Evolutionary conservation across 345 rosid species (phyloP).

Genomic region (Aquilaria sinensis): DNA sequence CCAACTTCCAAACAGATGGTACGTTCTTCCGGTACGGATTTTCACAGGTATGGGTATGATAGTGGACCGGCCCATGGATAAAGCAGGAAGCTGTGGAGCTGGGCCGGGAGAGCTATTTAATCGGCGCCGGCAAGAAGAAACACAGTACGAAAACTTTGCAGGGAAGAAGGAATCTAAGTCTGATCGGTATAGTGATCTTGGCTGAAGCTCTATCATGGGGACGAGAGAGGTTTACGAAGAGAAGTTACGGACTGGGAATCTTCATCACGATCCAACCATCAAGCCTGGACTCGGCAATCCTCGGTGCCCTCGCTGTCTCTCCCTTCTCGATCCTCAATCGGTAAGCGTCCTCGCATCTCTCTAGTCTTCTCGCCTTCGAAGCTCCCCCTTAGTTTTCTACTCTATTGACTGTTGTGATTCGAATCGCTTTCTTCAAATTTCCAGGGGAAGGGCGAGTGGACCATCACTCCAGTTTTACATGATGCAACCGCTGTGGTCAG

Average conservation of each 20-base stretch:
- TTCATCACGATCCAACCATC: conserved; percentile 78
- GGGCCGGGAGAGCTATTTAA: too few relatives aligned
- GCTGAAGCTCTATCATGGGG: conserved; percentile 36
- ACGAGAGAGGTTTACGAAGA: conserved; percentile 86
- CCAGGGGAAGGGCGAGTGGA: conserved; percentile 75
- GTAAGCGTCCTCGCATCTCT: conserved; percentile 25
- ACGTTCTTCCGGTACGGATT: too few relatives aligned
- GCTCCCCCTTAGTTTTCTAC: not conserved
- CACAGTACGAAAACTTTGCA: too few relatives aligned
- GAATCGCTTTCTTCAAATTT: not conserved
- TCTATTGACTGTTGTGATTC: not conserved
- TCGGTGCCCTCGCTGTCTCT: conserved; percentile 95
- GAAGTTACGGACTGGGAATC: conserved; percentile 65
- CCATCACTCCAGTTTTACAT: conserved; percentile 71
- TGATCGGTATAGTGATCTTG: too few relatives aligned
- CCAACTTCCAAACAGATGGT: too few relatives aligned
- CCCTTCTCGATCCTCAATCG: conserved; percentile 58
- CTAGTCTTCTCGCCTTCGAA: not conserved
- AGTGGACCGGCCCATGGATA: too few relatives aligned
- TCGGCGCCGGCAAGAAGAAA: too few relatives aligned
- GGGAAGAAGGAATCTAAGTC: too few relatives aligned
- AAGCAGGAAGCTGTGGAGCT: too few relatives aligned
- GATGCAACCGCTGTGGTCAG: conserved; percentile 88
- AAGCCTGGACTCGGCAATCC: conserved; percentile 85
- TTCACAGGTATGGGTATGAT: too few relatives aligned